Base-by-base conservation (phyloP, 202 grass and related monocot genomes). In the Eragrostis tef region DNA sequence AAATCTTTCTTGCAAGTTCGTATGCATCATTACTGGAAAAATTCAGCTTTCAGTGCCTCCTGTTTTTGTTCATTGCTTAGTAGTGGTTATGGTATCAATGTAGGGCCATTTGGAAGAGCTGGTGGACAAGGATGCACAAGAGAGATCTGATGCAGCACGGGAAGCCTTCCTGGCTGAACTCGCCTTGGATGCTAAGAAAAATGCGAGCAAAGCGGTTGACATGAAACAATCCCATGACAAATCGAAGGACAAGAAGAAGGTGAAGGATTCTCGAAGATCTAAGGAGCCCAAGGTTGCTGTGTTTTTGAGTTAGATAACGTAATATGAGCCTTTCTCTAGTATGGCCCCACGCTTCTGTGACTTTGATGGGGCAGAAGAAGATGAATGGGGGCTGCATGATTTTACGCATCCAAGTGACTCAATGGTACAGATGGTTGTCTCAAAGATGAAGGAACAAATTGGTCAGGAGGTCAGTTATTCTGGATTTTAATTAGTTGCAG, bases 81-180 rank as follows among this genome's bases (percentile, higher is more conserved):
- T 73, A 74, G 26, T 72, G 73, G 56, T 58, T 78, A 56, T 70
- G 21, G 9, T 75, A 24, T 85, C 69, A 54, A 64, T 79, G 46
- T 81, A 99, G 96, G 81, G 66, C 67, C 83, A 56, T 69, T 86
- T 99, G 93, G 96, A 96, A 83, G 87, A 90, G 60, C 81, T 93
- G 17, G 86, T 90, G 66, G 93, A 99, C 75, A 93, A 92, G 89
- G 93, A 99, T 87, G 96, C 93, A 42, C 90, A n/a, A 86, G 96
- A 92, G 83, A 95, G 85, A 85, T 96, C 96, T 86, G 93, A 96
- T 88, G 93, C 96, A 87, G 93, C 90, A 72, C 89, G 89, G 82
- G 93, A 99, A 80, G 96, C 96, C 60, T 95, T 99, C 75, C 67
- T 99, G n/a, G 93, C 96, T 74, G 96, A 99, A 86, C 90, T 99